Percentiles rank a stretch among this genome's conserved stretches.
phyloP scores from a whole-genome alignment of 805 yeast genomes.

The Yamadazyma sp. region DNA sequence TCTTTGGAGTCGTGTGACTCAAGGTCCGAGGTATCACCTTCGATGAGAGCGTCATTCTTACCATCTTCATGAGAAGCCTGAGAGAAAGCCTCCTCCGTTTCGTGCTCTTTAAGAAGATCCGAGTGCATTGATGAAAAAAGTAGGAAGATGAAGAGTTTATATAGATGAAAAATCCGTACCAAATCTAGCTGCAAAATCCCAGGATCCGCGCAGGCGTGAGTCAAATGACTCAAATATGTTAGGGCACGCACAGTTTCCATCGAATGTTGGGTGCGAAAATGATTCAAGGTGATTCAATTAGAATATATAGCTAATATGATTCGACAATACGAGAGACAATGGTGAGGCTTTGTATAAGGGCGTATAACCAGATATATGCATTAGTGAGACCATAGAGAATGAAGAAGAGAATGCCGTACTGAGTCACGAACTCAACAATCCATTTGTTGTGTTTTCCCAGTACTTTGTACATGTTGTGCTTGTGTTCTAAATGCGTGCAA shows the following conservation, averaged over 20 bases:
- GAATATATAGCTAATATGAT: not conserved
- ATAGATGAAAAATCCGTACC: slow-evolving; percentile 1
- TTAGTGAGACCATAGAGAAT: too few species aligned
- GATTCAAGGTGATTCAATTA: slow-evolving; percentile 2
- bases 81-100: not conserved
- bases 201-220: slow-evolving; percentile 3
- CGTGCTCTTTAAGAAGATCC: not conserved
- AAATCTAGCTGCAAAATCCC: slow-evolving; percentile 3
- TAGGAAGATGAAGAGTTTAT: too few species aligned
- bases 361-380: too few species aligned
- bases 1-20: slow-evolving; percentile 21
- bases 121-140: too few species aligned
- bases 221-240: slow-evolving; percentile 10
- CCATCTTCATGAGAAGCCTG: not conserved
- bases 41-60: not conserved
- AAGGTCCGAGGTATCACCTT: not conserved
- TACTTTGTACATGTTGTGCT: too few species aligned
- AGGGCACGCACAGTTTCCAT: not conserved
- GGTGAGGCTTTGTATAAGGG: too few species aligned
- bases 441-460: too few species aligned
- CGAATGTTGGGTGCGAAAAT: not conserved
- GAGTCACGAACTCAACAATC: too few species aligned
- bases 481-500: too few species aligned
- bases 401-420: too few species aligned
- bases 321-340: too few species aligned